Evolutionary conservation across 202 grass and related monocot species (phyloP).

Genomic region (Panicum virgatum): DNA sequence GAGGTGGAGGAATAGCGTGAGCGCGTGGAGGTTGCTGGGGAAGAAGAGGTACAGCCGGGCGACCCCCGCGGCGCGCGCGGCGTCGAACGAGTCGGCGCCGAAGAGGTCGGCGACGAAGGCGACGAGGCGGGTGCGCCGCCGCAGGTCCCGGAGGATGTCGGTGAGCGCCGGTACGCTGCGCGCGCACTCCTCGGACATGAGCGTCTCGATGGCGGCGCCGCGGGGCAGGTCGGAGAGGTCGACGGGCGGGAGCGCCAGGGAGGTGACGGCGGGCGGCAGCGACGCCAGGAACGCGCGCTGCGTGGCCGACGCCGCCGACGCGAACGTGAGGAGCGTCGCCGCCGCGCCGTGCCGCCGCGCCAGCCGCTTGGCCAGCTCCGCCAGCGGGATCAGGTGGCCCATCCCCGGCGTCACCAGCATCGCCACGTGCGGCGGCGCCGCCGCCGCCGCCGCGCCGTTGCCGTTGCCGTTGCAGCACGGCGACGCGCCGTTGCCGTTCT

Average conservation of each 20-base stretch:
- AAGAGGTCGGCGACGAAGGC: slow-evolving; percentile 67
- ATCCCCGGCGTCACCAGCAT: slow-evolving; percentile 58
- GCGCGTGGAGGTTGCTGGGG: slow-evolving; percentile 34
- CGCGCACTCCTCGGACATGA: slow-evolving; percentile 54
- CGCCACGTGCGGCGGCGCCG: slow-evolving; percentile 45
- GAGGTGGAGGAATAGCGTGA: slow-evolving; percentile 50
- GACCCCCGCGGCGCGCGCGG: slow-evolving; percentile 36
- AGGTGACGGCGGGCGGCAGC: slow-evolving; percentile 25
- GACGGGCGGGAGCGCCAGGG: slow-evolving; percentile 31
- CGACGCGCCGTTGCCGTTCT: slow-evolving; percentile 28
- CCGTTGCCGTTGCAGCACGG: not conserved
- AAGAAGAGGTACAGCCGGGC: slow-evolving; percentile 50
- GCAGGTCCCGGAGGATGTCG: not conserved
- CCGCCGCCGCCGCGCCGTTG: not conserved
- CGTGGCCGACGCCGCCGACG: slow-evolving; percentile 40
- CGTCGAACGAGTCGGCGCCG: slow-evolving; percentile 52
- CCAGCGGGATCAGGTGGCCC: slow-evolving; percentile 74
- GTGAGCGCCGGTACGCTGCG: slow-evolving; percentile 26
- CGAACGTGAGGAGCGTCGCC: slow-evolving; percentile 53
- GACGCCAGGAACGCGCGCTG: slow-evolving; percentile 45
- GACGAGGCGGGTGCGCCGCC: not conserved
- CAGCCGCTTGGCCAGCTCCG: slow-evolving; percentile 50
- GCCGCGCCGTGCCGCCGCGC: slow-evolving; percentile 35
- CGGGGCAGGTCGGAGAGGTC: slow-evolving; percentile 53
- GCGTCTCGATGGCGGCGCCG: slow-evolving; percentile 50